Evolutionary conservation across 2,329 filamentous ascomycete species (phyloP).

Genomic region (Penicillium sp.): DNA sequence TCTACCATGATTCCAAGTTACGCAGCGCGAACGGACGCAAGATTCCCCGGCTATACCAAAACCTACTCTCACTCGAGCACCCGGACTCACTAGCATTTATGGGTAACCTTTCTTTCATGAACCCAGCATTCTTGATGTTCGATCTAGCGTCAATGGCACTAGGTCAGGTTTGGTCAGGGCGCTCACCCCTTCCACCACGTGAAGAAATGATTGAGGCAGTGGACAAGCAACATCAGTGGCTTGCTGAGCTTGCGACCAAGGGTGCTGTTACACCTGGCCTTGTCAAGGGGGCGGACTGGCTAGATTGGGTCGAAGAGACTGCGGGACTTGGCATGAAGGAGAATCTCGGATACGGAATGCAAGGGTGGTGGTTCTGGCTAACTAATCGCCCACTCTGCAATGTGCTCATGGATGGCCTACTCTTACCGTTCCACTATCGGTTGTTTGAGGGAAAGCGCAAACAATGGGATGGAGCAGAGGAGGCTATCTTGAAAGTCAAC

Average conservation of each 20-base stretch:
- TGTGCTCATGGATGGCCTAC: constrained; percentile 35
- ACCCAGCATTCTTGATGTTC: constrained; percentile 28
- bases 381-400: constrained; percentile 33
- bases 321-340: constrained; percentile 33
- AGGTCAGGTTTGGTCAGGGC: constrained; percentile 34
- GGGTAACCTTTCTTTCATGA: constrained; percentile 22
- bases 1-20: not conserved
- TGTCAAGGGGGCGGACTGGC: constrained; percentile 18
- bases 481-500: constrained; percentile 3
- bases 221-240: constrained; percentile 17
- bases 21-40: constrained; percentile 10
- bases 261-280: constrained; percentile 16
- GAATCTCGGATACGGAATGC: constrained; percentile 33
- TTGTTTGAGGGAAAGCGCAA: constrained; percentile 39
- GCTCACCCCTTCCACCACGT: constrained; percentile 21
- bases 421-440: constrained; percentile 35
- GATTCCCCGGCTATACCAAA: constrained; percentile 31
- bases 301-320: constrained; percentile 33
- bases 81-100: constrained; percentile 35
- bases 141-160: constrained; percentile 33
- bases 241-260: constrained; percentile 10
- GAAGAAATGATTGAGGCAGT: constrained; percentile 26
- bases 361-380: constrained; percentile 39
- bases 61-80: constrained; percentile 31
- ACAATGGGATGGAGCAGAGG: constrained; percentile 31